Conservation (phyloP, 345 rosid species). For the Combretum micranthum region DNA sequence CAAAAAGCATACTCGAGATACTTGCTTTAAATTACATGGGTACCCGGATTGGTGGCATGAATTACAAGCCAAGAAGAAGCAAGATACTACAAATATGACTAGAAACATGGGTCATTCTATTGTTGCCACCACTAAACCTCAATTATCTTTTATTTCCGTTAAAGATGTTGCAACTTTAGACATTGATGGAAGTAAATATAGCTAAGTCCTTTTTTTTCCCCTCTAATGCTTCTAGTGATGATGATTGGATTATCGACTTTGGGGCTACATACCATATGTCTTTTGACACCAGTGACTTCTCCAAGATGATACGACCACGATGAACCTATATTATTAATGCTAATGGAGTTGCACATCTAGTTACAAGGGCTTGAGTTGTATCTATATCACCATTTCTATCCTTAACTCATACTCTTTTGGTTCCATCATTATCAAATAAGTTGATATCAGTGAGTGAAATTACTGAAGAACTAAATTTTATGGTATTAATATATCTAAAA, state of each 20-base stretch:
- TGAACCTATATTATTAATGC: slow-evolving; percentile 3
- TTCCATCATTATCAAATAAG: neutral
- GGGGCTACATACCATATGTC: slow-evolving; percentile 2
- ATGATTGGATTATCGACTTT: slow-evolving; percentile 8
- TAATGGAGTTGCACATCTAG: neutral
- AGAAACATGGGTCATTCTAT: too few species aligned
- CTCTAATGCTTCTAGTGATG: too few species aligned
- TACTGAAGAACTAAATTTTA: neutral
- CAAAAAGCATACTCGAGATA: neutral
- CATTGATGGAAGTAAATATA: neutral
- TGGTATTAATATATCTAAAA: neutral
- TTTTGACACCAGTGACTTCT: neutral
- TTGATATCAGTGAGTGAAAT: neutral
- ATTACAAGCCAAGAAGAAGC: neutral
- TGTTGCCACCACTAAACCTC: too few species aligned
- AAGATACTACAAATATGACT: too few species aligned
- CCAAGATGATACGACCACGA: neutral
- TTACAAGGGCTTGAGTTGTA: neutral
- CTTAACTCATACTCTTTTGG: neutral
- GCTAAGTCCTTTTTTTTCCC: too few species aligned
- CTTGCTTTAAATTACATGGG: neutral
- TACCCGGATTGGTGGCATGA: neutral
- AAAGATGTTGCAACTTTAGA: neutral
- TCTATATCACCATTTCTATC: neutral
- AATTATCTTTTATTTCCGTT: too few species aligned